Evolutionary conservation across 352 stramenopile genomes (phyloP).

Genomic region (Globisporangium viniferum): DNA sequence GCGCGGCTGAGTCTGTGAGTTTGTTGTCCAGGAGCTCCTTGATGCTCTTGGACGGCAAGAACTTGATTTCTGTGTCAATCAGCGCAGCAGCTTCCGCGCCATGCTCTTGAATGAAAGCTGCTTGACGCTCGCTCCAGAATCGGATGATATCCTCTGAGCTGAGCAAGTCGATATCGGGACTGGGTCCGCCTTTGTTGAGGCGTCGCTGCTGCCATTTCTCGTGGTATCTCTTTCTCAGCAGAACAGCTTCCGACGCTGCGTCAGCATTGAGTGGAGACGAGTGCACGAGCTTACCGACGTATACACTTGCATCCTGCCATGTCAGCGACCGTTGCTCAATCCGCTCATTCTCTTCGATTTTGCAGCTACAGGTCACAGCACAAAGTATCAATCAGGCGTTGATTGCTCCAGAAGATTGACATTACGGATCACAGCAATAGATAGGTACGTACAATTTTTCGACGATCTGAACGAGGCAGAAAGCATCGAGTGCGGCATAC

Average conservation of each 20-base stretch:
- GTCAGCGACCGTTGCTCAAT: conserved; percentile 2
- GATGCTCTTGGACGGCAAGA: conserved; percentile 41
- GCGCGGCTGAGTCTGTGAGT: conserved; percentile 11
- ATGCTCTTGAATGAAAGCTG: background rate
- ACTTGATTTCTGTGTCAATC: conserved; percentile 19
- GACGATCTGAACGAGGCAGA: conserved; percentile 59
- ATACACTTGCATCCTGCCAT: conserved; percentile 7
- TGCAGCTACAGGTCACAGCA: background rate
- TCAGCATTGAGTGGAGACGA: conserved; percentile 27
- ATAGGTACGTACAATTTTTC: conserved; percentile 36
- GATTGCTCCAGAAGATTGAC: background rate
- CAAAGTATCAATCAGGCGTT: background rate
- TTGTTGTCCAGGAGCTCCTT: conserved; percentile 29
- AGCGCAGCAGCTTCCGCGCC: background rate
- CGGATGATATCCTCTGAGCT: conserved; percentile 9
- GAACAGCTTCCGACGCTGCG: conserved; percentile 25
- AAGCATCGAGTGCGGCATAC: conserved; percentile 66
- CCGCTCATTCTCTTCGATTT: background rate
- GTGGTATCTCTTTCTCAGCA: conserved; percentile 29
- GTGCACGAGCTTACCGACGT: conserved; percentile 25
- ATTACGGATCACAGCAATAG: background rate
- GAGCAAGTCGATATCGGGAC: conserved; percentile 4
- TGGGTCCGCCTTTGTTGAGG: background rate
- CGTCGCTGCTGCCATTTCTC: conserved; percentile 23
- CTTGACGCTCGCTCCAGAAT: conserved; percentile 8